Evolutionary conservation across 805 yeast genomes (phyloP).

Genomic region (Ogataea populi-albae): DNA sequence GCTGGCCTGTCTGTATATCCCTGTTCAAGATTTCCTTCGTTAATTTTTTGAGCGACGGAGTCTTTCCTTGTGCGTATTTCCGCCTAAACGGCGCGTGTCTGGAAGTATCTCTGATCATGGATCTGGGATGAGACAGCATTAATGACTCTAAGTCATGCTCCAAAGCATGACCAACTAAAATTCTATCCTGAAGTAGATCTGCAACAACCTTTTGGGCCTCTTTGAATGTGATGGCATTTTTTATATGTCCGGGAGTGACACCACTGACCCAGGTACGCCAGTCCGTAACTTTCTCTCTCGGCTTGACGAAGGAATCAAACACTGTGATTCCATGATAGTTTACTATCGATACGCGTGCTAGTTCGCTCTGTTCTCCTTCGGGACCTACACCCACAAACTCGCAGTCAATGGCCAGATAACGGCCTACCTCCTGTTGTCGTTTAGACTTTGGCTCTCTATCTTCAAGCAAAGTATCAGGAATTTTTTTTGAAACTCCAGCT

Average conservation of each 20-base stretch:
- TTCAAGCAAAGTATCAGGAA: background rate
- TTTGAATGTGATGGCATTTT: constrained; percentile 60
- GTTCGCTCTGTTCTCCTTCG: constrained; percentile 63
- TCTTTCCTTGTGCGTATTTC: constrained; percentile 58
- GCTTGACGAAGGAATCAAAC: constrained; percentile 72
- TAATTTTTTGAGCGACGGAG: constrained; percentile 71
- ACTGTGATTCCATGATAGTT: constrained; percentile 74
- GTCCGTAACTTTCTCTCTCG: constrained; percentile 73
- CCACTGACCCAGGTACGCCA: constrained; percentile 96
- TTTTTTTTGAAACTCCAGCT: too few relatives aligned
- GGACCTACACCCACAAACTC: constrained; percentile 92
- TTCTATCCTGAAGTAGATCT: constrained; percentile 49
- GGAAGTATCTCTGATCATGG: constrained; percentile 71
- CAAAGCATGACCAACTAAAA: constrained; percentile 83
- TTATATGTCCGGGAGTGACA: constrained; percentile 66
- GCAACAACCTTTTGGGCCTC: constrained; percentile 61
- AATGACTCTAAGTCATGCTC: constrained; percentile 74
- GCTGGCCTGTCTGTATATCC: constrained; percentile 71
- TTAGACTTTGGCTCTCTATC: constrained; percentile 4
- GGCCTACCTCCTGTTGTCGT: constrained; percentile 53
- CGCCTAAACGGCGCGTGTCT: constrained; percentile 54
- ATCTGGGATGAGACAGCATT: constrained; percentile 62
- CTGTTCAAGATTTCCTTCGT: constrained; percentile 52
- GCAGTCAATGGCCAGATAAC: constrained; percentile 81
- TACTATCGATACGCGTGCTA: constrained; percentile 86